Base-by-base conservation (phyloP, 257 asterid genomes). In the Scutellaria minor region DNA sequence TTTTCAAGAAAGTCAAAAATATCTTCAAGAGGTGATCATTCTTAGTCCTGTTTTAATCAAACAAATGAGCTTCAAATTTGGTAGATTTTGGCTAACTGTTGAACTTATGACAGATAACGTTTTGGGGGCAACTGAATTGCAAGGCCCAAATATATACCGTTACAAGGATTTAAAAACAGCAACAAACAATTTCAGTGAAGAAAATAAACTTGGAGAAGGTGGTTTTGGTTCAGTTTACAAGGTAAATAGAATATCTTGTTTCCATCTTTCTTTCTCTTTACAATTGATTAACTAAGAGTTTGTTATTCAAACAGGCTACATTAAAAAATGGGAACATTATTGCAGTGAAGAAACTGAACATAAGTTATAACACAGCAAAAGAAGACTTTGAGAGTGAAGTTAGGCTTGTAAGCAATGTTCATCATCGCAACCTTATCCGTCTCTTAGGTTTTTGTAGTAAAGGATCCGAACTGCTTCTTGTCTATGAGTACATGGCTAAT, bases 361-460 rank as follows among this genome's bases (percentile, higher is more conserved):
- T 88, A 40, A 71, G 62, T 73, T 59, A 83, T 31, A 78, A 79
- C 78, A 87, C 87, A 76, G 96, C 87, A 73, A 82, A 83, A 70
- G 77, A 84, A 39, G 95, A 88, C 57, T 93, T 93, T 22, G 98
- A 90, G 68, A 84, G 77, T 39, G 98, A 92, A 82, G 97, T 87
- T 9, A 84, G 87, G 78, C 96, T 92, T 20, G 84, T 92, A 68
- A 88, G 96, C 44, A 92, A 92, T 68, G 96, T 90, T 57, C 98
- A 92, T 83, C 98, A 90, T 45, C 96, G 97, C 53, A 92, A 92
- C 65, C 96, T 90, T 44, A 75, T 90, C 46, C 98, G 98, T 12
- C 79, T 92, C 3, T 64, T 92, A 45, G 97, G 98, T 35, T 92
- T 88, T 79, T 88, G 93, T 45, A 79, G 42, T 58, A 88, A 84